These are phyloP conservation scores for Camelina neglecta DNA, from an alignment of 345 rosid genomes.

Conservation along the genomic window DNA sequence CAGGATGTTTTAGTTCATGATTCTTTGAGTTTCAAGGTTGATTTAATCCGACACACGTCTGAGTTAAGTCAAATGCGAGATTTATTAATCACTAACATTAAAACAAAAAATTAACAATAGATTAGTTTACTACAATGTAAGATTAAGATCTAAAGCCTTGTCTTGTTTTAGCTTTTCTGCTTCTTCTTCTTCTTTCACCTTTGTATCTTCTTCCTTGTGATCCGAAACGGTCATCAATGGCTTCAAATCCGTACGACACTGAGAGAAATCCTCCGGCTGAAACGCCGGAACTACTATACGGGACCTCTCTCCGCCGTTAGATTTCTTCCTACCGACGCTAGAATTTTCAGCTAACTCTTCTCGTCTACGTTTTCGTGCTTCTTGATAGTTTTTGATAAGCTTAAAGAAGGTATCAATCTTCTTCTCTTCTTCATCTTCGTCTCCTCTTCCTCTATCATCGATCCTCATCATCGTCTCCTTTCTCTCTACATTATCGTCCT, in stretches of 20 bases:
- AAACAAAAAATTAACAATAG: background rate
- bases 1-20: background rate
- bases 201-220: conserved; percentile 13
- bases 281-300: conserved; percentile 38
- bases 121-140: conserved; percentile 29
- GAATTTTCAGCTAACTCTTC: conserved; percentile 24
- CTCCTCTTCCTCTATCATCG: conserved; percentile 5
- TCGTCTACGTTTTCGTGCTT: conserved; percentile 39
- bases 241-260: conserved; percentile 19
- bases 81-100: conserved; percentile 5
- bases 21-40: background rate
- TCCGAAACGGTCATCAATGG: conserved; percentile 32
- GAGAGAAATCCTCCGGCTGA: conserved; percentile 42
- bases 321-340: conserved; percentile 9
- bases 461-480: conserved; percentile 20
- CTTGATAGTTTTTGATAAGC: conserved; percentile 40
- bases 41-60: background rate
- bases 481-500: conserved; percentile 33
- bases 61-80: background rate
- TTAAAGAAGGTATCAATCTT: conserved; percentile 43
- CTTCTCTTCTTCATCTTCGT: conserved; percentile 42
- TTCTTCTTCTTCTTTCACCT: conserved; percentile 13
- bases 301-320: conserved; percentile 28
- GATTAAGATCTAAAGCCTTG: conserved; percentile 44
- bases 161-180: conserved; percentile 16